A percentile compares a stretch with the other conserved stretches of the same genome.
phyloP scores from a whole-genome alignment of 441 rosid genomes.

The Populus hybrid region DNA sequence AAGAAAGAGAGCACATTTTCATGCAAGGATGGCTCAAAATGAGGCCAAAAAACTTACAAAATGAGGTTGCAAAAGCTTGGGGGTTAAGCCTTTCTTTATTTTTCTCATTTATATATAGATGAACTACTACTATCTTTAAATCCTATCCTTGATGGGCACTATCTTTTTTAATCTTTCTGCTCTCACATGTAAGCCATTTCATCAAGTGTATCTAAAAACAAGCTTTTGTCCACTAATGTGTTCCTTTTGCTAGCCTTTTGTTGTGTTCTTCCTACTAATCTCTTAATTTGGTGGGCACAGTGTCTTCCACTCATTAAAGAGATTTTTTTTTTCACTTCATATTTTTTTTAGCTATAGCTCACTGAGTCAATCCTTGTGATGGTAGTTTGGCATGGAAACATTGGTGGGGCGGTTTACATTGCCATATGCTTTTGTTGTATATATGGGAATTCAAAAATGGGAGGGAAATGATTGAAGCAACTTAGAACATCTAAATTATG shows the following conservation, averaged over 20 bases:
- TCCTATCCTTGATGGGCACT: conserved; percentile 19
- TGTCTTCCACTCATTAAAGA: conserved; percentile 32
- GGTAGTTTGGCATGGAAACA: conserved; percentile 24
- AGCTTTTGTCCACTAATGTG: conserved; percentile 22
- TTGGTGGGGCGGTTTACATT: conserved; percentile 34
- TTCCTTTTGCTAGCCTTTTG: not conserved
- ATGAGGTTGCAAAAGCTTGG: not conserved
- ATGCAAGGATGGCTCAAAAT: no score
- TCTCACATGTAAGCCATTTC: conserved; percentile 13
- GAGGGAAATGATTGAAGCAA: conserved; percentile 1
- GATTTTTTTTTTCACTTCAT: not conserved
- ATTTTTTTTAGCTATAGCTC: not conserved
- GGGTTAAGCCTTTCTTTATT: not conserved
- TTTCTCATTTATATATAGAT: not conserved
- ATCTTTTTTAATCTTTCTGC: not conserved
- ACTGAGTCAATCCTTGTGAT: conserved; percentile 11
- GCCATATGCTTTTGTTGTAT: conserved; percentile 2
- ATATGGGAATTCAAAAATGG: conserved; percentile 6
- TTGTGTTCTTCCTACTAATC: not conserved
- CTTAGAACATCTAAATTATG: not conserved
- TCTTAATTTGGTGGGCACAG: conserved; percentile 25
- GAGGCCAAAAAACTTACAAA: not conserved
- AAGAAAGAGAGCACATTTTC: no score
- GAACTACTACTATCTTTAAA: not conserved
- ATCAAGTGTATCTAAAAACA: conserved; percentile 11